phyloP scores from a whole-genome alignment of 192 early-diverging fungal species.

The Backusella mclennaniae region DNA sequence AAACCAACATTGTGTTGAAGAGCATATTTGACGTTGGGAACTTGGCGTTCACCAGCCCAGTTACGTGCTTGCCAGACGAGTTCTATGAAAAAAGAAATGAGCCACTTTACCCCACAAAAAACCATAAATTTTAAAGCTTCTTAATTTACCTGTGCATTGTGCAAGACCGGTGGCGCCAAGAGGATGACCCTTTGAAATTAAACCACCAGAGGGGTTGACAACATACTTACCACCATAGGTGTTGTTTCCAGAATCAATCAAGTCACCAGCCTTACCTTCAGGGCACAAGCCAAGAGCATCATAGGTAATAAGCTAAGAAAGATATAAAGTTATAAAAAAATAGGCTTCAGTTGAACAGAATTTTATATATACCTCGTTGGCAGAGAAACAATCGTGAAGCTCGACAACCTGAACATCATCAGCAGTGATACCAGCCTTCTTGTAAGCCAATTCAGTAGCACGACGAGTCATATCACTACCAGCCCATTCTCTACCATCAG shows the following conservation, averaged over 20 bases:
- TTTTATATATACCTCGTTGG: conserved; percentile 55
- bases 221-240: conserved; percentile 64
- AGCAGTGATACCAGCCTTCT: conserved; percentile 58
- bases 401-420: conserved; percentile 67
- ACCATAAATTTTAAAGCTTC: not conserved
- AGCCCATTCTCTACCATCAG: conserved; percentile 53
- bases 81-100: conserved; percentile 23
- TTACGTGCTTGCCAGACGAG: conserved; percentile 58
- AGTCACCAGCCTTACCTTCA: conserved; percentile 61
- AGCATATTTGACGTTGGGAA: conserved; percentile 58
- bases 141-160: conserved; percentile 57
- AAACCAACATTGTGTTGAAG: conserved; percentile 76
- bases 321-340: not conserved
- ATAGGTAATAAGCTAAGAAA: conserved; percentile 52
- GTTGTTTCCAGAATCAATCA: conserved; percentile 53
- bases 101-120: not conserved
- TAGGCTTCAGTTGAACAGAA: too few species aligned
- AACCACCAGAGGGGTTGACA: conserved; percentile 70
- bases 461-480: conserved; percentile 69
- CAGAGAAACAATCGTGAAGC: conserved; percentile 76
- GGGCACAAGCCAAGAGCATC: conserved; percentile 67
- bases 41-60: conserved; percentile 67
- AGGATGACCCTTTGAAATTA: conserved; percentile 78
- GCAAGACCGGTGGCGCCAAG: conserved; percentile 75
- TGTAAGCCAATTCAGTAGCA: conserved; percentile 51